Conservation (phyloP, 371 early-diverging fungal species). For the Capillidium heterosporum region DNA sequence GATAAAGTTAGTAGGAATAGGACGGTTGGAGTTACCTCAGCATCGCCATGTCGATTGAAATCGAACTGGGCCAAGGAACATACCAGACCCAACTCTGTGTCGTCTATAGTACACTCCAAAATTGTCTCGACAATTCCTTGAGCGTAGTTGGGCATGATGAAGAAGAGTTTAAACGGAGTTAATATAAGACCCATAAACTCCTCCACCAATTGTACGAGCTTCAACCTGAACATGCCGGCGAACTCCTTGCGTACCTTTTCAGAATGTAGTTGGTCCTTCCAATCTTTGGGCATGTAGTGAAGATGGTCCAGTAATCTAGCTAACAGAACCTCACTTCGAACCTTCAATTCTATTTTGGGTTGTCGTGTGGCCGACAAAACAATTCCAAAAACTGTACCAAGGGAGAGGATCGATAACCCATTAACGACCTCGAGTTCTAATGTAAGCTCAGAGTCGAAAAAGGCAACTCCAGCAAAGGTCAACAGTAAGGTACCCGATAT, state of each 20-base stretch:
- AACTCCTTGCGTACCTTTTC: constrained; percentile 71
- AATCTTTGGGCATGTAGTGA: constrained; percentile 76
- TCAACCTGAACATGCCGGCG: constrained; percentile 55
- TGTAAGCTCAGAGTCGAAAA: constrained; percentile 74
- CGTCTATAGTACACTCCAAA: constrained; percentile 80
- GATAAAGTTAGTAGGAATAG: neutral
- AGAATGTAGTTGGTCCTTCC: constrained; percentile 71
- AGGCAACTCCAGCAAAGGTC: constrained; percentile 55
- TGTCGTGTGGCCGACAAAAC: constrained; percentile 64
- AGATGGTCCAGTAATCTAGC: constrained; percentile 63
- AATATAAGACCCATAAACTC: constrained; percentile 69
- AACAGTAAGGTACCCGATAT: constrained; percentile 78
- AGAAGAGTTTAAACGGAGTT: constrained; percentile 69
- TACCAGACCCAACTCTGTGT: constrained; percentile 78
- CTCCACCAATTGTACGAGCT: constrained; percentile 53
- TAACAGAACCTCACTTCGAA: constrained; percentile 62
- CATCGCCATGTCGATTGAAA: constrained; percentile 67
- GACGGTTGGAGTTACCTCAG: constrained; percentile 20
- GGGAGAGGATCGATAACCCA: constrained; percentile 72
- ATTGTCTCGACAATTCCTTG: constrained; percentile 79
- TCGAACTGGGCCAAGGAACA: constrained; percentile 93
- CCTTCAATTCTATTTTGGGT: constrained; percentile 68
- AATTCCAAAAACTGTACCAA: constrained; percentile 75
- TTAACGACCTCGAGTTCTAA: constrained; percentile 77
- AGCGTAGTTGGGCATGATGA: constrained; percentile 59